These are phyloP conservation scores for Aristolochia californica DNA, from an alignment of 164 flowering plant species.

Conservation along the genomic window DNA sequence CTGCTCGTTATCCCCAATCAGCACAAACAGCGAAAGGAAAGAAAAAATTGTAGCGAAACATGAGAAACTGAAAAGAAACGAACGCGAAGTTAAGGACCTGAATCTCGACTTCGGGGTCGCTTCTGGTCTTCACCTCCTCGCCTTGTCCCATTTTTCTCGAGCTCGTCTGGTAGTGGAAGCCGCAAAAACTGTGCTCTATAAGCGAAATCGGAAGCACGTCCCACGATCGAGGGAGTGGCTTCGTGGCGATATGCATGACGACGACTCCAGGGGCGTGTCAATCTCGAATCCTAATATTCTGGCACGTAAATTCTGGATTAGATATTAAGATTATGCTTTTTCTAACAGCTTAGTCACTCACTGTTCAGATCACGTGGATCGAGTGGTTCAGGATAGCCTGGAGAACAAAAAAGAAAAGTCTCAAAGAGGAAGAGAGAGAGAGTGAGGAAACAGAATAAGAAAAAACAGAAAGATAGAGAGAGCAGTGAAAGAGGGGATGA, in stretches of 20 bases:
- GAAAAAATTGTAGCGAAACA: not conserved
- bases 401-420: too few relatives aligned
- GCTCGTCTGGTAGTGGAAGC: not conserved
- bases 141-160: slow-evolving; percentile 37
- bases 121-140: slow-evolving; percentile 33
- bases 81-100: slow-evolving; percentile 22
- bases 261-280: not conserved
- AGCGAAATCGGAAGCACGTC: too few relatives aligned
- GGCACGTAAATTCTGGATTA: too few relatives aligned
- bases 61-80: not conserved
- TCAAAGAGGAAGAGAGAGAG: too few relatives aligned
- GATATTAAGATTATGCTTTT: not conserved
- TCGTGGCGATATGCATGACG: not conserved
- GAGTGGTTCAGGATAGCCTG: too few relatives aligned
- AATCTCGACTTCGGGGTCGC: slow-evolving; percentile 34
- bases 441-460: too few relatives aligned
- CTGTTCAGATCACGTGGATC: too few relatives aligned
- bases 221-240: not conserved
- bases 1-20: slow-evolving; percentile 15
- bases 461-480: too few relatives aligned
- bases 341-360: too few relatives aligned
- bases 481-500: too few relatives aligned
- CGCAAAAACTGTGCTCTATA: too few relatives aligned
- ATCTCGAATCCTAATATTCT: too few relatives aligned
- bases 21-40: not conserved